Evolutionary conservation across 441 rosid species (phyloP), one percentile per base, ranked within the genome.

Genomic region (Gossypium gossypioides): DNA sequence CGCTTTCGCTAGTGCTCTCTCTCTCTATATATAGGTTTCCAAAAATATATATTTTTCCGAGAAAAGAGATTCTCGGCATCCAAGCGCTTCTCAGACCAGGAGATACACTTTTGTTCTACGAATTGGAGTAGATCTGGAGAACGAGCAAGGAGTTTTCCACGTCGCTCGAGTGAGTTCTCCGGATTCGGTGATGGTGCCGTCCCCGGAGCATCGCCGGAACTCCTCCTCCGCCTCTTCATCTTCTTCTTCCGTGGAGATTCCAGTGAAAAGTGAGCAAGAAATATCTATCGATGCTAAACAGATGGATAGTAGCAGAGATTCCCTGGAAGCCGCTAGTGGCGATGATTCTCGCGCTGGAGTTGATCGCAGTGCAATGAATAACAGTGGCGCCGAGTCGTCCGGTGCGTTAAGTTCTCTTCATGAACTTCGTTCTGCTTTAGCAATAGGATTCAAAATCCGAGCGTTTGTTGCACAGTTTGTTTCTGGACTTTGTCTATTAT

Each of bases 101-200:
- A 22, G 27, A 10, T 22, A 24, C 16, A 22, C 40, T 0, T 32
- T 48, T 66, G 16, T 72, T 61, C 29, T 2, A 6, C 50, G n/a
- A 66, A 67, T 21, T 16, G 2, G 42, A 57, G 37, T 52, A 58
- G 87, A 82, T 85, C 87, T 70, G 84, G 79, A 82, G 74, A 86
- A 13, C 79, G 72, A 68, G 25, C 40, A 54, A 56, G 67, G 40
- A 25, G 66, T 21, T n/a, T 44, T 48, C 58, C 15, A 9, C n/a
- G 69, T 4, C 12, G 71, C 46, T 16, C 25, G 27, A 54, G 62
- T 0, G 69, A 69, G 25, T 75, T 61, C 60, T 59, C 62, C 50
- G 69, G 67, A 58, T 60, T 60, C 59, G 56, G 70, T 57, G 76
- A 87, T 86, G 89, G 84, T 75, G 77, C 85, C 73, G 59, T 74